phyloP scores from a whole-genome alignment of 2,329 filamentous ascomycete species.

The Colletotrichum coccodes region DNA sequence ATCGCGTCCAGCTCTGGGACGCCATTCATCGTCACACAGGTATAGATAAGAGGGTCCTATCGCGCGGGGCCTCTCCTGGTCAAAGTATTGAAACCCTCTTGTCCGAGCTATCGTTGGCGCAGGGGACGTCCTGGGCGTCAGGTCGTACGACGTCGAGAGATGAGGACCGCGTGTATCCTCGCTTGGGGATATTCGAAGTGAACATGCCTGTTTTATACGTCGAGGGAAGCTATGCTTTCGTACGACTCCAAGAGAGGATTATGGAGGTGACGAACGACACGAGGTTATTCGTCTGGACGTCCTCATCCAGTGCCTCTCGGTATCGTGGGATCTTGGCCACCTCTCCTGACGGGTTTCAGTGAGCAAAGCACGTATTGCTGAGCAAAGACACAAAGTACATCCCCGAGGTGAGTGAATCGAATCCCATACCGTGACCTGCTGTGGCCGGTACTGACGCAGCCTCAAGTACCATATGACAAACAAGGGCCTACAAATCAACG shows the following conservation, averaged over 20 bases:
- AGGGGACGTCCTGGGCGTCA: slow-evolving; percentile 40
- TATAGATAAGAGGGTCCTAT: not conserved
- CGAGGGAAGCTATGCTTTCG: slow-evolving; percentile 37
- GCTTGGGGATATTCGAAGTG: slow-evolving; percentile 40
- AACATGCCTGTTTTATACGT: slow-evolving; percentile 41
- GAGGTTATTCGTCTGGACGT: slow-evolving; percentile 13
- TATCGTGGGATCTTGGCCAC: not conserved
- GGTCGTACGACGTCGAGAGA: slow-evolving; percentile 34
- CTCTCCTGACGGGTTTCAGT: not conserved
- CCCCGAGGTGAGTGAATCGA: not conserved
- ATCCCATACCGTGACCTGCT: not conserved
- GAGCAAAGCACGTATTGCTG: not conserved
- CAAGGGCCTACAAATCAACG: not conserved
- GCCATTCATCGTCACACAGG: not conserved
- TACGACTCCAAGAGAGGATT: slow-evolving; percentile 31
- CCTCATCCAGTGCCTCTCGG: not conserved
- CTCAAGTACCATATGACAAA: not conserved
- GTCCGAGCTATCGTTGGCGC: not conserved
- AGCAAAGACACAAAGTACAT: not conserved
- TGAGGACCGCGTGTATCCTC: slow-evolving; percentile 39
- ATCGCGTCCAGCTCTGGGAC: not conserved
- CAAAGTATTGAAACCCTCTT: not conserved
- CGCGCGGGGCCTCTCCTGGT: too few species aligned
- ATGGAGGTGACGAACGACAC: slow-evolving; percentile 6
- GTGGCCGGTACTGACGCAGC: not conserved